Base-by-base conservation (phyloP, 2,329 filamentous ascomycete species). In the Apiospora hydei region DNA sequence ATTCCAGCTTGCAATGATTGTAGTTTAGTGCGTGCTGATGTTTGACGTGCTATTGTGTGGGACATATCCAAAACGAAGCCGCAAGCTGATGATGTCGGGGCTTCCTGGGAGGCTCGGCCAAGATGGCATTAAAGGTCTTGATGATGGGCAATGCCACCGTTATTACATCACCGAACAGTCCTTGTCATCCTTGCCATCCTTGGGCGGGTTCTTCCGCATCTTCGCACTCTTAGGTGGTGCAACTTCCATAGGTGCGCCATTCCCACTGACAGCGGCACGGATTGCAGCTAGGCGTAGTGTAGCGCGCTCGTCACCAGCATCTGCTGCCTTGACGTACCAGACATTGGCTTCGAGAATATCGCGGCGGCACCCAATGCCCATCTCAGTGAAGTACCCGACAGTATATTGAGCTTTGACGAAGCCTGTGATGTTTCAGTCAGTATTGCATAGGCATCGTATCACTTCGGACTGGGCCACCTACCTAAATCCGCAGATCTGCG, bases 261-360 rank as follows among this genome's bases (percentile, higher is more conserved):
- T 47, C 30, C 68, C 68, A 75, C 86, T 89, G 43, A 95, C 93
- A 14, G 96, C 96, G 11, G 93, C 93, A 73, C 93, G 90, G 73
- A 99, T 99, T 53, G 95, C 94, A 26, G 93, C 91, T 70, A 99
- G 87, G 38, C 96, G 90, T 78, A 96, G 93, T 81, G 93, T 96
- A 69, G 96, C 96, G 72, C 95, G 90, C 77, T 96, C 94, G 78
- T 98, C 95, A 67, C 96, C 96, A 69, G 94, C 90, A 76, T 98
- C 96, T 21, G 96, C 96, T 6, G 96, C 96, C 82, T 94, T 94
- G 76, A 99, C 96, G 81, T 99, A 99, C 96, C 95, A 98, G 44
- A 98, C 94, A 79, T 99, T 99, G 76, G 96, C 96, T 82, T 98
- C 95, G 61, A 99, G 88, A n/a, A 96, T 91, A 81, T 99, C 96